Conservation (phyloP, 305 asterid species). For the Nicotiana rustica region DNA sequence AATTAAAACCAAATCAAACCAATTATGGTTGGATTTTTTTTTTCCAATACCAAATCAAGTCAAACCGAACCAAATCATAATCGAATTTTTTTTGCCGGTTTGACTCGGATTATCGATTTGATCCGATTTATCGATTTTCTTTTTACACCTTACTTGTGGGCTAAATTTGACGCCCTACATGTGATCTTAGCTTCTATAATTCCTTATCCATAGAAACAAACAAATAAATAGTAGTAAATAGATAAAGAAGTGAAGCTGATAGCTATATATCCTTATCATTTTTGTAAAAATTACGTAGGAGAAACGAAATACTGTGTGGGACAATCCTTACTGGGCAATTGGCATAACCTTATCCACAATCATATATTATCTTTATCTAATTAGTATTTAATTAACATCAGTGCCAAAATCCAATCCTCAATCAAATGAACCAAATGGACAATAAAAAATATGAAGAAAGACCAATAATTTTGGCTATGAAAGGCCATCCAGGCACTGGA, state of each 20-base stretch:
- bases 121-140: too few species aligned
- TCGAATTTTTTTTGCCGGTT: too few species aligned
- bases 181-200: not conserved
- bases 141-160: too few species aligned
- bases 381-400: not conserved
- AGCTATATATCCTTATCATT: not conserved
- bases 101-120: too few species aligned
- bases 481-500: conserved; percentile 88
- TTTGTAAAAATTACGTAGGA: not conserved
- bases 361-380: not conserved
- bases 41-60: too few species aligned
- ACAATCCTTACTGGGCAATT: not conserved
- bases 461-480: conserved; percentile 67
- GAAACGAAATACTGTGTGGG: conserved; percentile 5
- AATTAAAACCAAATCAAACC: too few species aligned
- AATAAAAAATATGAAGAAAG: conserved; percentile 34
- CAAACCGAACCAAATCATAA: too few species aligned
- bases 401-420: not conserved
- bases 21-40: too few species aligned
- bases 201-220: not conserved
- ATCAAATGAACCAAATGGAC: conserved; percentile 38
- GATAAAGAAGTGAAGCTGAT: not conserved
- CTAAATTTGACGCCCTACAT: not conserved
- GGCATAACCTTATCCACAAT: not conserved
- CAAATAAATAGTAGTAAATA: not conserved